phyloP scores from a whole-genome alignment of 768 basidiomycete genomes.

The Tephrocybe sp. region DNA sequence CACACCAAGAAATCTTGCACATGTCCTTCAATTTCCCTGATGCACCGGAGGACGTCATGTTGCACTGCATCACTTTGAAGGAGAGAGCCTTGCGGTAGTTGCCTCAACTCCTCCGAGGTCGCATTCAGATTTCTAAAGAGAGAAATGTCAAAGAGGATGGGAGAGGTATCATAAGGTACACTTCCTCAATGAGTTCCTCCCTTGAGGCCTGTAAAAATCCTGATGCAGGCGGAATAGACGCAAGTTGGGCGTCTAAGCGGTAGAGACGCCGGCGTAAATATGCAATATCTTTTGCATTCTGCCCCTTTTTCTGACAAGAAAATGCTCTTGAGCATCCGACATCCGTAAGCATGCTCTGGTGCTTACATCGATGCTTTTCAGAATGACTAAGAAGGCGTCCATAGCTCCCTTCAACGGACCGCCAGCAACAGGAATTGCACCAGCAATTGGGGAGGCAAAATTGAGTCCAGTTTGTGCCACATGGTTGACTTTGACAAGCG shows the following conservation, averaged over 20 bases:
- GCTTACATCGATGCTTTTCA: neutral
- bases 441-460: neutral
- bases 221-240: neutral
- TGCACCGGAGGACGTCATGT: neutral
- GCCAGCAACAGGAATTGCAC: neutral
- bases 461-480: neutral
- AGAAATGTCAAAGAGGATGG: neutral
- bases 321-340: neutral
- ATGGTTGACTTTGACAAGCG: neutral
- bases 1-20: neutral
- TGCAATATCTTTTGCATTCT: neutral
- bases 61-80: neutral
- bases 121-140: neutral
- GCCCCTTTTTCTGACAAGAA: neutral
- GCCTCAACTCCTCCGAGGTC: neutral
- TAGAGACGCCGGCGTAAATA: neutral
- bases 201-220: neutral
- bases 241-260: neutral
- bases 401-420: neutral
- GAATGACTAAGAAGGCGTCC: neutral
- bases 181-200: neutral
- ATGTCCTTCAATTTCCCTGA: neutral
- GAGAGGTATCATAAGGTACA: neutral
- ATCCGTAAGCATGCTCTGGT: neutral
- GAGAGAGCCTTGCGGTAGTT: neutral